A percentile compares a stretch with the other conserved stretches of the same genome.
These are phyloP conservation scores for Serendipita sp. DNA, from an alignment of 768 basidiomycete genomes.

Conservation along the genomic window DNA sequence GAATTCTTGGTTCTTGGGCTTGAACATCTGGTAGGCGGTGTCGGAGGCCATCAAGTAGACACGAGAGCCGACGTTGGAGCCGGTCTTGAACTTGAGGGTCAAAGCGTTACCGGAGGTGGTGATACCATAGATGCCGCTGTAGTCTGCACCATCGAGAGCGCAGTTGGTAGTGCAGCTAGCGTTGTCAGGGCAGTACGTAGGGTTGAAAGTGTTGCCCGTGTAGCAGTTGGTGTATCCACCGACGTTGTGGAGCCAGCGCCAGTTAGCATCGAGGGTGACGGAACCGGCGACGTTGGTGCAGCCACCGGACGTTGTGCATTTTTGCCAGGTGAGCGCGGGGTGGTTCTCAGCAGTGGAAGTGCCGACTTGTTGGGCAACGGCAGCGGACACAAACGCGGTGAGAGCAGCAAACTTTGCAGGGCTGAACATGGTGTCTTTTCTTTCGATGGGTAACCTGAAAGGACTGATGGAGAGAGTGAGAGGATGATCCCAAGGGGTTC, in stretches of 20 bases:
- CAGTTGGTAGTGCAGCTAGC: constrained; percentile 29
- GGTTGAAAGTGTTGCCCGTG: constrained; percentile 40
- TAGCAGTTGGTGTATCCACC: constrained; percentile 28
- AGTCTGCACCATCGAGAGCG: constrained; percentile 27
- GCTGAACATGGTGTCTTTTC: constrained; percentile 21
- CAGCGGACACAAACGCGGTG: constrained; percentile 24
- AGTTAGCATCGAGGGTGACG: constrained; percentile 38
- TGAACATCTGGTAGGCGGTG: constrained; percentile 30
- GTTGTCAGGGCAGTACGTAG: constrained; percentile 32
- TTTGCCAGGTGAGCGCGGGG: constrained; percentile 29
- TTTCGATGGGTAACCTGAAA: too few relatives aligned
- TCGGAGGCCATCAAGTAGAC: constrained; percentile 35
- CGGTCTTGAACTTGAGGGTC: constrained; percentile 34
- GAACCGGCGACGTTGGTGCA: constrained; percentile 8
- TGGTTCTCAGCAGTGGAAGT: constrained; percentile 31
- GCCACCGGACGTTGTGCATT: constrained; percentile 28
- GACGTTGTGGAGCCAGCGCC: constrained; percentile 32
- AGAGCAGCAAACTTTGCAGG: constrained; percentile 21
- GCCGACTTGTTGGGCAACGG: constrained; percentile 35
- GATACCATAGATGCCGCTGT: constrained; percentile 36
- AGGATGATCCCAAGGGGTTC: too few relatives aligned
- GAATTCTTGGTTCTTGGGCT: constrained; percentile 39
- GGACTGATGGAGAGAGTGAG: too few relatives aligned
- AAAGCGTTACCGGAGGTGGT: constrained; percentile 29
- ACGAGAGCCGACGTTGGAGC: constrained; percentile 22